Evolutionary conservation across 495 filamentous ascomycete genomes (phyloP).

Genomic region (Penicillium cosmopolitanum): DNA sequence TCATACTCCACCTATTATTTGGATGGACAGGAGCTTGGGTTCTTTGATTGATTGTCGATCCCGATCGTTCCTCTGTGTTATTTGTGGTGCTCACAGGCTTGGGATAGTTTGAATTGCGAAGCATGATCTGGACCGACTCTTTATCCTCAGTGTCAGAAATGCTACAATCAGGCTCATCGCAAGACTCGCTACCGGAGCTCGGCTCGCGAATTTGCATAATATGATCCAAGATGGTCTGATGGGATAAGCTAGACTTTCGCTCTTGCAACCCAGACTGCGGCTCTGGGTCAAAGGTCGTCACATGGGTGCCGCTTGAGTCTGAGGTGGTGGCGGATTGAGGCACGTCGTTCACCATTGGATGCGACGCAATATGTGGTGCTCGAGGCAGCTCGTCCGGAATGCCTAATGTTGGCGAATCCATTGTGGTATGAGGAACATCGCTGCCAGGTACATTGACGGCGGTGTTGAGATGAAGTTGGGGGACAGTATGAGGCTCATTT

Average conservation of each 20-base stretch:
- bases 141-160: constrained; percentile 57
- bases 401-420: constrained; percentile 74
- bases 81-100: constrained; percentile 37
- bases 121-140: constrained; percentile 66
- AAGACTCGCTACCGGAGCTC: constrained; percentile 49
- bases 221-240: constrained; percentile 53
- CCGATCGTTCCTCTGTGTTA: constrained; percentile 32
- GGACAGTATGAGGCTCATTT: constrained; percentile 16
- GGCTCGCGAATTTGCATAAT: constrained; percentile 57
- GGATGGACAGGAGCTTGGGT: constrained; percentile 23
- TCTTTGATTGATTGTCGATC: neutral
- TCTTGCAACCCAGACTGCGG: constrained; percentile 62
- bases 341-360: constrained; percentile 47
- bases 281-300: constrained; percentile 72
- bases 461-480: constrained; percentile 39
- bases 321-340: constrained; percentile 44
- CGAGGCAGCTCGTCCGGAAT: constrained; percentile 60
- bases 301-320: constrained; percentile 57
- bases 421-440: constrained; percentile 27
- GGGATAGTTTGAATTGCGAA: constrained; percentile 48
- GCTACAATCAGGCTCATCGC: constrained; percentile 54
- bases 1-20: constrained; percentile 53
- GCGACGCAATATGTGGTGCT: constrained; percentile 27
- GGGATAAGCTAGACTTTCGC: constrained; percentile 37
- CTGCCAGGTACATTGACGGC: constrained; percentile 14